phyloP scores from a whole-genome alignment of 192 early-diverging fungal species.

The Rhizophagus sp. region DNA sequence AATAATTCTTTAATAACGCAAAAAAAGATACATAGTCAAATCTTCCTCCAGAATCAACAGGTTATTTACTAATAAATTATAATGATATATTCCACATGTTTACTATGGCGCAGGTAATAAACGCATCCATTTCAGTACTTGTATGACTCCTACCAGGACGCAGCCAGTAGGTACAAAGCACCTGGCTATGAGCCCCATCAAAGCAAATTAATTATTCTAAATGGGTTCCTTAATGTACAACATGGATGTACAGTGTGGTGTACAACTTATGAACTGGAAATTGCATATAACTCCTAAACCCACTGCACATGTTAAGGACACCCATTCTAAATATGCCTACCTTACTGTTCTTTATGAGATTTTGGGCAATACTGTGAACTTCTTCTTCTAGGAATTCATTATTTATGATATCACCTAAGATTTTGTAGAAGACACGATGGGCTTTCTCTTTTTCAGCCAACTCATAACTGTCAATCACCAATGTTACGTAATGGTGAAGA shows the following conservation, averaged over 20 bases:
- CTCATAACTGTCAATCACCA: constrained; percentile 12
- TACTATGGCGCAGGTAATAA: constrained; percentile 20
- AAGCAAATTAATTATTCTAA: constrained; percentile 1
- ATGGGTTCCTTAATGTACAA: too few species aligned
- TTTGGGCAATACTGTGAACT: constrained; percentile 6
- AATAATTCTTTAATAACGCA: background rate
- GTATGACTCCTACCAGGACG: constrained; percentile 9
- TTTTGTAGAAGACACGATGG: background rate
- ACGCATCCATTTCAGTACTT: constrained; percentile 31
- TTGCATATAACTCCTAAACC: too few species aligned
- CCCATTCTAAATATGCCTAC: constrained; percentile 6
- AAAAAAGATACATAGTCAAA: background rate
- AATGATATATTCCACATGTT: constrained; percentile 23
- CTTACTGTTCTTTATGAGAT: constrained; percentile 14
- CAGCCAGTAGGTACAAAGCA: constrained; percentile 6
- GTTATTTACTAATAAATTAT: constrained; percentile 1
- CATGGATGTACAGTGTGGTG: too few species aligned
- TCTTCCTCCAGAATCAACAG: constrained; percentile 15
- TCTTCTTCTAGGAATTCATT: background rate
- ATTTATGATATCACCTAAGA: background rate
- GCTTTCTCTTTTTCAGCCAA: background rate
- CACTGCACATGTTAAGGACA: too few species aligned
- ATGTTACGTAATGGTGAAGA: background rate
- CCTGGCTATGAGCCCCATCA: constrained; percentile 18
- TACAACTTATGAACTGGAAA: too few species aligned